These are phyloP conservation scores for Boletus pseudo-olivaceus DNA, from an alignment of 768 basidiomycete genomes.

Conservation along the genomic window DNA sequence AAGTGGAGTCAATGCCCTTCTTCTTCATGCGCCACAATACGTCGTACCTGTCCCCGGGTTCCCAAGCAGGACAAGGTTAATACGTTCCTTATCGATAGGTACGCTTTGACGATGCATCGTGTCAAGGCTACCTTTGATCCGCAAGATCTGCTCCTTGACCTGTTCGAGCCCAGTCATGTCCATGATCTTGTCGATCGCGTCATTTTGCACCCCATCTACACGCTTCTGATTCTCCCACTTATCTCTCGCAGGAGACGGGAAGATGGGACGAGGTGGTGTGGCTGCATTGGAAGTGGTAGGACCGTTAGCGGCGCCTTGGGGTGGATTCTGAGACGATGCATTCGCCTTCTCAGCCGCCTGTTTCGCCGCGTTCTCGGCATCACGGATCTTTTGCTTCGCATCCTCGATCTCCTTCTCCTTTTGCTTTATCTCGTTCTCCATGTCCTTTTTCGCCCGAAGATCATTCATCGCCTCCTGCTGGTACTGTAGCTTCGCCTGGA, in stretches of 20 bases:
- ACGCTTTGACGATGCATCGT: constrained; percentile 49
- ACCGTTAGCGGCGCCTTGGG: constrained; percentile 1
- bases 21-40: background rate
- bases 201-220: constrained; percentile 48
- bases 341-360: constrained; percentile 4
- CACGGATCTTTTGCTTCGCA: constrained; percentile 17
- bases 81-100: constrained; percentile 51
- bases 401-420: constrained; percentile 46
- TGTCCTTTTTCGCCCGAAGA: constrained; percentile 37
- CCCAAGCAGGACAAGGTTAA: constrained; percentile 61
- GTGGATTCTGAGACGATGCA: background rate
- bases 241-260: constrained; percentile 36
- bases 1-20: background rate
- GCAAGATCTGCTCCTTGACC: constrained; percentile 59
- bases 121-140: constrained; percentile 58
- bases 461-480: constrained; percentile 36
- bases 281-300: constrained; percentile 2
- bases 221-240: constrained; percentile 61
- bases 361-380: constrained; percentile 14
- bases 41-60: constrained; percentile 70
- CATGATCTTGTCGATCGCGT: constrained; percentile 64
- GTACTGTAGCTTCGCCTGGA: constrained; percentile 40
- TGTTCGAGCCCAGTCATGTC: constrained; percentile 64
- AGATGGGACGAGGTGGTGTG: constrained; percentile 8
- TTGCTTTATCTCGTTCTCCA: constrained; percentile 39